These are phyloP conservation scores for Fusarium falciforme DNA, from an alignment of 2,329 filamentous ascomycete species.

Conservation along the genomic window DNA sequence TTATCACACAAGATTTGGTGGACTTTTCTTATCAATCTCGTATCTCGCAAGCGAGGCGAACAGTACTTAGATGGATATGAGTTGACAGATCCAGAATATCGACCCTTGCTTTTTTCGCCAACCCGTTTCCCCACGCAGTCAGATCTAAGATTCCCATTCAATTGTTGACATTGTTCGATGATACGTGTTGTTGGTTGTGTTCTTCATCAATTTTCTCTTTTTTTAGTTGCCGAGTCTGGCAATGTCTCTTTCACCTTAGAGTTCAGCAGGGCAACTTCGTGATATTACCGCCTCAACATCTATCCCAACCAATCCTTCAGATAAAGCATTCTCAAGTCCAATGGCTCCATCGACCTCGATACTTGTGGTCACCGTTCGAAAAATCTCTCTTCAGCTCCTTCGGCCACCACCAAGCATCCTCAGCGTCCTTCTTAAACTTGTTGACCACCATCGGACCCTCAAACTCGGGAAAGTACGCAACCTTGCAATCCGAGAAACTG, in stretches of 20 bases:
- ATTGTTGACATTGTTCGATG: neutral
- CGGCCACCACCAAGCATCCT: neutral
- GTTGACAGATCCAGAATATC: neutral
- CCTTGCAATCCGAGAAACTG: neutral
- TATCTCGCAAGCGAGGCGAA: neutral
- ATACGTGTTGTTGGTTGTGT: neutral
- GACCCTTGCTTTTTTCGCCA: neutral
- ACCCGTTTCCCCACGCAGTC: neutral
- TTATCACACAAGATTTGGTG: neutral
- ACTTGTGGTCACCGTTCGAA: neutral
- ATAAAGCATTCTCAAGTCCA: neutral
- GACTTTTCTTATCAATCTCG: neutral
- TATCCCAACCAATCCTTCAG: neutral
- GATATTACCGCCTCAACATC: too few relatives aligned
- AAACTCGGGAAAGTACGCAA: neutral
- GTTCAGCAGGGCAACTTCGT: too few relatives aligned
- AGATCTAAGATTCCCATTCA: neutral
- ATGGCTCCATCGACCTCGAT: neutral
- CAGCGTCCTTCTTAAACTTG: neutral
- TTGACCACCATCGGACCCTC: neutral
- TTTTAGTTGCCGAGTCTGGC: too few relatives aligned
- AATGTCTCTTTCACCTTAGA: neutral
- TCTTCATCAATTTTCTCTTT: too few relatives aligned
- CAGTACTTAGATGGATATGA: neutral
- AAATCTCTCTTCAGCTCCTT: neutral